These are phyloP conservation scores for Cytospora chrysosperma DNA, from an alignment of 2,329 filamentous ascomycete species.

Conservation along the genomic window DNA sequence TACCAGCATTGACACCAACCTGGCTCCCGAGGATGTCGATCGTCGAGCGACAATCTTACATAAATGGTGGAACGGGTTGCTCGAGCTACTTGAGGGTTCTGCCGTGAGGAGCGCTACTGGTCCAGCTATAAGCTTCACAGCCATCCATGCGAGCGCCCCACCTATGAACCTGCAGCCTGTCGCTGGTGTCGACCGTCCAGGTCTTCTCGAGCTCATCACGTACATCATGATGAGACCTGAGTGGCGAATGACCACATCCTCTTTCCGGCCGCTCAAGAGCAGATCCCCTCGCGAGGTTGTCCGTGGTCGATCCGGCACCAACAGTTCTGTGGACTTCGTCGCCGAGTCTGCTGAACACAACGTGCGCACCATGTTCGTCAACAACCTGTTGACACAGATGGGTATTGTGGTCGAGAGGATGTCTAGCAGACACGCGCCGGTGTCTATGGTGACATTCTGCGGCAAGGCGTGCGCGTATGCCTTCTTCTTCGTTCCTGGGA, in stretches of 20 bases:
- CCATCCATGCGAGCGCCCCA: slow-evolving; percentile 25
- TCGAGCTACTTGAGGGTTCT: slow-evolving; percentile 77
- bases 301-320: slow-evolving; percentile 52
- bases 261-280: slow-evolving; percentile 61
- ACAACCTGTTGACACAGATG: slow-evolving; percentile 82
- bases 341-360: slow-evolving; percentile 79
- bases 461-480: slow-evolving; percentile 90
- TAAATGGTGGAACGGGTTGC: slow-evolving; percentile 83
- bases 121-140: slow-evolving; percentile 24
- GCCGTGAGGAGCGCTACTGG: slow-evolving; percentile 28
- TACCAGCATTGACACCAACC: slow-evolving; percentile 54
- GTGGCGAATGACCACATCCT: slow-evolving; percentile 74
- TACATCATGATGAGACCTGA: slow-evolving; percentile 86
- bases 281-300: slow-evolving; percentile 49
- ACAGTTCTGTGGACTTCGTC: slow-evolving; percentile 64
- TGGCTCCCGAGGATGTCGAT: slow-evolving; percentile 81
- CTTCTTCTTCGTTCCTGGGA: slow-evolving; percentile 87
- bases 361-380: slow-evolving; percentile 79
- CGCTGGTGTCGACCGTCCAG: slow-evolving; percentile 78
- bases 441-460: slow-evolving; percentile 76
- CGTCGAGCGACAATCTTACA: slow-evolving; percentile 76
- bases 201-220: slow-evolving; percentile 74
- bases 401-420: slow-evolving; percentile 85
- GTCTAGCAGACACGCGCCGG: slow-evolving; percentile 67
- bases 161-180: slow-evolving; percentile 66